Evolutionary conservation across 129 eudicot species (phyloP), one percentile per base, ranked within the genome.

Genomic region (Chrysanthemum lavandulifolium): DNA sequence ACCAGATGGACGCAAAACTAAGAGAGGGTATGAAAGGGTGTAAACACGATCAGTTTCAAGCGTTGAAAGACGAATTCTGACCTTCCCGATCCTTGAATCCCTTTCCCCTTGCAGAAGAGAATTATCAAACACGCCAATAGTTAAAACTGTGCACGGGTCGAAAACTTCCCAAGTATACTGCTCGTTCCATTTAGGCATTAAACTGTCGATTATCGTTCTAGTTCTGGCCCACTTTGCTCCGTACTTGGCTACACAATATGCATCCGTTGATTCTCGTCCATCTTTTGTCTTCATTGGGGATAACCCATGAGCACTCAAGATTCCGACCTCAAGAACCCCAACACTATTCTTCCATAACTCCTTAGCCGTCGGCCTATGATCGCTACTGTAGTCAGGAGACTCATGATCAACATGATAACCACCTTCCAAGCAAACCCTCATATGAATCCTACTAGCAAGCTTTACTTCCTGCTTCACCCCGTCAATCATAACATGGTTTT

Each of bases 131-230:
- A 92, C 95, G 15, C 96, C 95, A 2, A 92, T 74, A 2, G 90
- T 89, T 61, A 92, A 82, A 74, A 92, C 98, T 0, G 98, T 92
- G 43, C 88, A 73, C 2, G 95, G 95, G 68, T 92, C 98, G 51
- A 66, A 87, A 65, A 92, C 95, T 72, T 92, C 98, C 98, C 96
- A 92, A 62, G 92, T 79, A 79, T 89, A 92, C 62, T 92, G 92
- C 79, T 92, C 98, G 49, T 92, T 92, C 72, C 76, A 92, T 73
- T 73, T 82, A 0, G 98, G 96, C 62, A 71, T 81, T 40, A 83
- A 78, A 78, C 84, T 89, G 78, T 92, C 88, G 7, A 84, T 71
- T 27, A 92, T 71, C 0, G 98, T 92, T 48, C 88, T 73, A 19
- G 96, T 92, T 7, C 95, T 76, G 13, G 89, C 80, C 98, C 98